Evolutionary conservation across 2,329 filamentous ascomycete genomes (phyloP).

Genomic region (Trichoderma endophyticum): DNA sequence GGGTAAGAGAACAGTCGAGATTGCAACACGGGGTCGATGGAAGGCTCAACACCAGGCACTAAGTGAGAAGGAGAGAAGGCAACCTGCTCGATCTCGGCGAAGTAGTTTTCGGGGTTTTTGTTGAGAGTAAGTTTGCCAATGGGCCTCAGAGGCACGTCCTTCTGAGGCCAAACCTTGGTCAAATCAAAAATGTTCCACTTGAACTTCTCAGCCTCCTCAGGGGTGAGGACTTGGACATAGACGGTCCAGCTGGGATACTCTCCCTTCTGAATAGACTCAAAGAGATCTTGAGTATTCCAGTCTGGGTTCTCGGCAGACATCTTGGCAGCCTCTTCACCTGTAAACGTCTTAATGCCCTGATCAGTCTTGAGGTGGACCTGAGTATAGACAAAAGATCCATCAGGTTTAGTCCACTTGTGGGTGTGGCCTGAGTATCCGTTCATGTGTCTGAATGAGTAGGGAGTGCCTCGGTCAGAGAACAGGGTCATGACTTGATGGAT

Average conservation of each 20-base stretch:
- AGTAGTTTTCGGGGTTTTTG: slow-evolving; percentile 64
- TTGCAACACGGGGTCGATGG: slow-evolving; percentile 61
- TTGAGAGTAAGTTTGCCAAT: slow-evolving; percentile 64
- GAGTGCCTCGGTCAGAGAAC: slow-evolving; percentile 64
- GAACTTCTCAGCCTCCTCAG: slow-evolving; percentile 59
- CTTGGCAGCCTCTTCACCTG: slow-evolving; percentile 52
- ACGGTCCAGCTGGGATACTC: slow-evolving; percentile 62
- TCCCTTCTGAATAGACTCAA: slow-evolving; percentile 58
- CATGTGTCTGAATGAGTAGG: slow-evolving; percentile 63
- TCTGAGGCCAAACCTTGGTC: slow-evolving; percentile 67
- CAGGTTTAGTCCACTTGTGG: slow-evolving; percentile 63
- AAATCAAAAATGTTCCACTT: slow-evolving; percentile 65
- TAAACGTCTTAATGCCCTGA: slow-evolving; percentile 60
- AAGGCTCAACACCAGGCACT: slow-evolving; percentile 61
- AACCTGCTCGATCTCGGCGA: slow-evolving; percentile 66
- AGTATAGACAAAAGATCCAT: slow-evolving; percentile 64
- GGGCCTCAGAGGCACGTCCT: slow-evolving; percentile 56
- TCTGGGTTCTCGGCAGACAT: slow-evolving; percentile 59
- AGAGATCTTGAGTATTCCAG: slow-evolving; percentile 61
- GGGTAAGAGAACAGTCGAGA: slow-evolving; percentile 59
- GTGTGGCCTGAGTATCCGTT: slow-evolving; percentile 67
- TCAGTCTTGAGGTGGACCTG: slow-evolving; percentile 63
- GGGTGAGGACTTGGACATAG: slow-evolving; percentile 61
- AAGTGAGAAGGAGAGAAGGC: slow-evolving; percentile 64
- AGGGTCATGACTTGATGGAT: slow-evolving; percentile 64